These are phyloP conservation scores for Vachellia pachyceras DNA, from an alignment of 306 rosid species.

Conservation along the genomic window DNA sequence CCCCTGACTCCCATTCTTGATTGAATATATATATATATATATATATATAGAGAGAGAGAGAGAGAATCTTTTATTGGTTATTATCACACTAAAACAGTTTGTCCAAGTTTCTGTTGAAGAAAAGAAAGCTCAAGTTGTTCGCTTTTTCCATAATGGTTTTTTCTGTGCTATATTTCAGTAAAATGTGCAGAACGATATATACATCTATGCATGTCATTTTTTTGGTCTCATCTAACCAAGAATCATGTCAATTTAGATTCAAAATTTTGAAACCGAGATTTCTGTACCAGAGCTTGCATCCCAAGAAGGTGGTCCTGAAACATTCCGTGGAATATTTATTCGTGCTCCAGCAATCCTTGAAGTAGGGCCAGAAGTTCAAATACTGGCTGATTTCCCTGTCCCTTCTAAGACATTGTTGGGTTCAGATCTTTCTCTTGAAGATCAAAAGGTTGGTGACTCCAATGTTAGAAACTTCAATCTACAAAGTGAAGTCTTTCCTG, in stretches of 20 bases:
- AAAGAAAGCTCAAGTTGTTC: background rate
- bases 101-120: background rate
- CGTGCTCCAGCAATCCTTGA: constrained; percentile 98
- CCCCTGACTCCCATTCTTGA: background rate
- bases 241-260: constrained; percentile 58
- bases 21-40: background rate
- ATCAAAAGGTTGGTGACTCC: constrained; percentile 57
- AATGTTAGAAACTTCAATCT: background rate
- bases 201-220: background rate
- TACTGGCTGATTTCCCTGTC: constrained; percentile 72
- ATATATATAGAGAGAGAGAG: no score
- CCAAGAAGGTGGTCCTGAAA: constrained; percentile 88
- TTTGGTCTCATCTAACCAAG: constrained; percentile 22
- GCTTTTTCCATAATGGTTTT: background rate
- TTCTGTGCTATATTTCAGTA: background rate
- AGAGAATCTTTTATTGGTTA: background rate
- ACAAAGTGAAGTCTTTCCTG: background rate
- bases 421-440: constrained; percentile 52
- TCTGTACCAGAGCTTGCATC: constrained; percentile 73
- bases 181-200: background rate
- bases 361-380: constrained; percentile 88
- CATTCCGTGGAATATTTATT: constrained; percentile 87
- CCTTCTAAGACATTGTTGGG: constrained; percentile 40
- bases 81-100: background rate
- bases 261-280: constrained; percentile 88